These are phyloP conservation scores for Chrysosporium queenslandicum DNA, from an alignment of 2,329 filamentous ascomycete genomes.

Conservation along the genomic window DNA sequence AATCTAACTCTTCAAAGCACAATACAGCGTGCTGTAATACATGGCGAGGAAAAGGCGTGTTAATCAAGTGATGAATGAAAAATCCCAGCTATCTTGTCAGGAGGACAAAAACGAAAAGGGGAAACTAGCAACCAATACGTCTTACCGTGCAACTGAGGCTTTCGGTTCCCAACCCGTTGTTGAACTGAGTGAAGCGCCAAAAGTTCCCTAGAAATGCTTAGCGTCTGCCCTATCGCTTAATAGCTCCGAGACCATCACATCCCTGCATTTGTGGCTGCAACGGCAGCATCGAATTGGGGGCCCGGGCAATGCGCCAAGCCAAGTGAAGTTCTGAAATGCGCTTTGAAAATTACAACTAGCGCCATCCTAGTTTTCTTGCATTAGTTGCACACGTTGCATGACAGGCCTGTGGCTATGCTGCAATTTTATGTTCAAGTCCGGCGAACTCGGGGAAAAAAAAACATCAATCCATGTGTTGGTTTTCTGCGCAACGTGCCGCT, in stretches of 20 bases:
- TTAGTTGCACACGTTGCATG: neutral
- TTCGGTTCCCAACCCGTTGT: too few species aligned
- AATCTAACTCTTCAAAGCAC: too few species aligned
- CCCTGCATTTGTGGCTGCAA: neutral
- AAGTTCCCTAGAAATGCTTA: neutral
- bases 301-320: neutral
- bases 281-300: neutral
- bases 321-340: neutral
- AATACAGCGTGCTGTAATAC: too few species aligned
- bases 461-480: too few species aligned
- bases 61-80: too few species aligned
- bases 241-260: neutral
- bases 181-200: neutral
- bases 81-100: too few species aligned
- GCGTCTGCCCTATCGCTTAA: conserved; percentile 8
- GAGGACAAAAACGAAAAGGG: too few species aligned
- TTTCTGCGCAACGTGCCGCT: too few species aligned
- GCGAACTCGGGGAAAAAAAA: too few species aligned
- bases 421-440: neutral
- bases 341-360: neutral
- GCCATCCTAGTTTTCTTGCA: neutral
- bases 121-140: too few species aligned
- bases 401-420: conserved; percentile 4
- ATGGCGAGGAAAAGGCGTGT: too few species aligned
- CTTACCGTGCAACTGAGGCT: too few species aligned